phyloP scores from a whole-genome alignment of 164 flowering plant species.

The Dillenia turbinata region DNA sequence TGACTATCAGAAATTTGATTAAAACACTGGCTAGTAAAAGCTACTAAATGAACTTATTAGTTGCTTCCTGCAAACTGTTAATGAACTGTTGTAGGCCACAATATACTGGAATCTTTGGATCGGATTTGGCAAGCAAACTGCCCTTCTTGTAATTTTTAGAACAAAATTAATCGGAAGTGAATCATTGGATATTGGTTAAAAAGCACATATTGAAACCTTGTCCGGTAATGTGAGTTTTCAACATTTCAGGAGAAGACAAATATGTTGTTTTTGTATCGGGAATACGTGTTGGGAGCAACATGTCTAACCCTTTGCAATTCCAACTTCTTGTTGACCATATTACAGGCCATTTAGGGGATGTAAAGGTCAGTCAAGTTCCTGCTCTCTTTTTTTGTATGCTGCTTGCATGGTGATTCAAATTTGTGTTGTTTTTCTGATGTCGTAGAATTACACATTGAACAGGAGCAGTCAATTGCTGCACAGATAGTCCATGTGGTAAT shows the following conservation, averaged over 20 bases:
- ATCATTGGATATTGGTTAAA: too few species aligned
- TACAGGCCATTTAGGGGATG: conserved; percentile 95
- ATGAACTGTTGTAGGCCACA: too few species aligned
- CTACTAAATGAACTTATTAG: too few species aligned
- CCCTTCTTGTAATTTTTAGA: too few species aligned
- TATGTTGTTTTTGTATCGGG: conserved; percentile 90
- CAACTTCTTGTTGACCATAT: conserved; percentile 97
- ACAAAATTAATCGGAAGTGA: too few species aligned
- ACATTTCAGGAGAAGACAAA: conserved; percentile 79
- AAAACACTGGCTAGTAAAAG: too few species aligned
- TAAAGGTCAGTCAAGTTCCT: conserved; percentile 42
- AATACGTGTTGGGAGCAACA: conserved; percentile 59
- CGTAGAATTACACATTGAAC: conserved; percentile 11
- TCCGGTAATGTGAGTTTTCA: background rate
- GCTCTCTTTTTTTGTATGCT: background rate
- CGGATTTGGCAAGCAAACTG: too few species aligned
- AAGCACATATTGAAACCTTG: background rate
- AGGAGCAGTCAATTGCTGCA: conserved; percentile 86
- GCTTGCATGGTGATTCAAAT: background rate
- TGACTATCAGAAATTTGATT: too few species aligned
- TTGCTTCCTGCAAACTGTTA: too few species aligned
- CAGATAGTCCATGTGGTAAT: conserved; percentile 80
- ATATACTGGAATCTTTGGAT: too few species aligned
- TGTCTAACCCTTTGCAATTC: conserved; percentile 72
- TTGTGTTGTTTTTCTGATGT: background rate